Evolutionary conservation across 768 basidiomycete genomes (phyloP).

Genomic region (Tricholoma terreum): DNA sequence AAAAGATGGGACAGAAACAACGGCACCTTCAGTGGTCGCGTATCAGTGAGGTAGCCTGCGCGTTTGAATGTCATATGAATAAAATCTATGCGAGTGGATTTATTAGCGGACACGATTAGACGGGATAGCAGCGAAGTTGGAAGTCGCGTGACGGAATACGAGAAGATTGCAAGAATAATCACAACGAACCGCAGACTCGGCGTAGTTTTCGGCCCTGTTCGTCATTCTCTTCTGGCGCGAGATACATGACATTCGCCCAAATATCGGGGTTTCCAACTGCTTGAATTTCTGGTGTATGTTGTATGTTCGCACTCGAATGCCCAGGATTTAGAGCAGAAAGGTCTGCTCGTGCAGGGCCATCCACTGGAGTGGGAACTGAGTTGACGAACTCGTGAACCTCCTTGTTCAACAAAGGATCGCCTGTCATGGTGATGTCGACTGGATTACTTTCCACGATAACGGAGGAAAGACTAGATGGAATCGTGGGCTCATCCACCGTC

Average conservation of each 20-base stretch:
- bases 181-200: conserved; percentile 28
- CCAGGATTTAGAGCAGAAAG: neutral
- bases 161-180: neutral
- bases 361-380: neutral
- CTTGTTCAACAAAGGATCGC: neutral
- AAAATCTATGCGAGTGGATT: conserved; percentile 30
- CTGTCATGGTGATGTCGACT: too few relatives aligned
- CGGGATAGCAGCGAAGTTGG: neutral
- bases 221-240: conserved; percentile 42
- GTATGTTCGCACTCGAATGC: neutral
- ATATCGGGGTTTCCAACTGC: conserved; percentile 20
- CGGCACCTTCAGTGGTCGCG: conserved; percentile 49
- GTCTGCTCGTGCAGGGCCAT: too few relatives aligned
- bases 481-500: neutral
- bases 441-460: too few relatives aligned
- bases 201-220: conserved; percentile 21
- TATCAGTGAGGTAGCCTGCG: conserved; percentile 43
- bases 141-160: neutral
- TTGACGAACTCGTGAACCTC: neutral
- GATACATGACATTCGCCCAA: conserved; percentile 54
- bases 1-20: conserved; percentile 33
- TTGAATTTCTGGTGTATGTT: neutral
- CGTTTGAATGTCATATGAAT: conserved; percentile 37
- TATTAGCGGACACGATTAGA: neutral
- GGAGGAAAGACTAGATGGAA: neutral